Evolutionary conservation across 2,329 filamentous ascomycete species (phyloP).

Genomic region (Trichophyton verrucosum): DNA sequence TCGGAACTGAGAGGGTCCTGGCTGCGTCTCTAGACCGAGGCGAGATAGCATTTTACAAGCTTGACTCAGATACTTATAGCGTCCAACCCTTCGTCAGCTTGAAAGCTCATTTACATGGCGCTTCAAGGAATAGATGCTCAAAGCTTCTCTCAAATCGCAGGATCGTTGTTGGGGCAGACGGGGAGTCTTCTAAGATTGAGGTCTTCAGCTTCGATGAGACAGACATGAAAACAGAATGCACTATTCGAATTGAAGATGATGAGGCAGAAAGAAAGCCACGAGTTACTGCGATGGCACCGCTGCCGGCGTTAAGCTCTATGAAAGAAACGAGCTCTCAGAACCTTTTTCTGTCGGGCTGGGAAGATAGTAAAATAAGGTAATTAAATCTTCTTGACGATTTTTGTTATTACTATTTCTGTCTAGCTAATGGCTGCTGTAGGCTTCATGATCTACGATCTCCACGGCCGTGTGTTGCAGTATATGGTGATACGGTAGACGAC

Average conservation of each 20-base stretch:
- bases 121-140: constrained; percentile 36
- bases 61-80: constrained; percentile 22
- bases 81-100: constrained; percentile 28
- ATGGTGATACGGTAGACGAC: constrained; percentile 45
- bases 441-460: constrained; percentile 50
- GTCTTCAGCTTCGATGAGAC: constrained; percentile 41
- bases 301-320: constrained; percentile 17
- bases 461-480: constrained; percentile 36
- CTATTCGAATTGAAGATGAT: constrained; percentile 29
- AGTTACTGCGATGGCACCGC: constrained; percentile 28
- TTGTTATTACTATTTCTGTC: neutral
- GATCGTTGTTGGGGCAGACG: constrained; percentile 41
- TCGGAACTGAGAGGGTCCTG: constrained; percentile 32
- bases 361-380: constrained; percentile 42
- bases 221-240: constrained; percentile 28
- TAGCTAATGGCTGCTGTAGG: constrained; percentile 20
- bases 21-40: constrained; percentile 41
- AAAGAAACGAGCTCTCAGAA: constrained; percentile 30
- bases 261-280: constrained; percentile 18
- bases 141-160: constrained; percentile 40
- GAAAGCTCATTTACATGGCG: constrained; percentile 19
- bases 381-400: neutral
- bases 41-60: constrained; percentile 36
- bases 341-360: constrained; percentile 48
- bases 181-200: constrained; percentile 31